Percentiles rank a stretch among this genome's conserved stretches.
phyloP scores from a whole-genome alignment of 202 grass and related monocot genomes.

The Brachypodium distachyon region DNA sequence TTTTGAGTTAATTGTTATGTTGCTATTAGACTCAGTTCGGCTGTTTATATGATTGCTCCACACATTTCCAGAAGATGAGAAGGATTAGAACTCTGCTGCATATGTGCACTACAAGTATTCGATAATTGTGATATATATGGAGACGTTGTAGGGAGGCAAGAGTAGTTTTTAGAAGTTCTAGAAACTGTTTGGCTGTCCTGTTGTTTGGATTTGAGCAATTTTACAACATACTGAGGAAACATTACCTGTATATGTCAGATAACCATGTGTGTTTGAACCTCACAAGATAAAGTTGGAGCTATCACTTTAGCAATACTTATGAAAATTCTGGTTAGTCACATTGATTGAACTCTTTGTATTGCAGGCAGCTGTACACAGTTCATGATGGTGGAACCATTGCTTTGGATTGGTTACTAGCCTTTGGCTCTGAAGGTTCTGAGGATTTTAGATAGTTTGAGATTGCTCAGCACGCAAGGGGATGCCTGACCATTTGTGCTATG shows the following conservation, averaged over 20 bases:
- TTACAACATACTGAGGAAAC: neutral
- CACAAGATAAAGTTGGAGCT: neutral
- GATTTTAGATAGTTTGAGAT: conserved; percentile 17
- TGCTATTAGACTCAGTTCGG: neutral
- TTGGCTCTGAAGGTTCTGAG: conserved; percentile 45
- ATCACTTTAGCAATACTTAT: too few relatives aligned
- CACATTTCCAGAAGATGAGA: neutral
- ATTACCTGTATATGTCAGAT: neutral
- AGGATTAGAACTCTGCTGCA: neutral
- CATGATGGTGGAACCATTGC: conserved; percentile 84
- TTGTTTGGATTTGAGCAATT: neutral
- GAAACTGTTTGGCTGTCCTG: neutral
- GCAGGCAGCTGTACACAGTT: conserved; percentile 74
- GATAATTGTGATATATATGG: too few relatives aligned
- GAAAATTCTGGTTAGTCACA: neutral
- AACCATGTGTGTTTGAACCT: neutral
- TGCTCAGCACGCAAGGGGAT: neutral
- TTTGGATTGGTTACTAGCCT: conserved; percentile 85
- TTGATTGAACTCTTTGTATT: conserved; percentile 2
- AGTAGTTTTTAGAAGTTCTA: neutral
- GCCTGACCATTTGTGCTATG: conserved; percentile 10
- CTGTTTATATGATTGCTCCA: neutral
- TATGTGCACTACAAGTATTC: too few relatives aligned
- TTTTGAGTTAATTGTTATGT: neutral
- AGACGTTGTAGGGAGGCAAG: neutral